Evolutionary conservation across 2,329 filamentous ascomycete genomes (phyloP).

Genomic region (Zymoseptoria tritici): DNA sequence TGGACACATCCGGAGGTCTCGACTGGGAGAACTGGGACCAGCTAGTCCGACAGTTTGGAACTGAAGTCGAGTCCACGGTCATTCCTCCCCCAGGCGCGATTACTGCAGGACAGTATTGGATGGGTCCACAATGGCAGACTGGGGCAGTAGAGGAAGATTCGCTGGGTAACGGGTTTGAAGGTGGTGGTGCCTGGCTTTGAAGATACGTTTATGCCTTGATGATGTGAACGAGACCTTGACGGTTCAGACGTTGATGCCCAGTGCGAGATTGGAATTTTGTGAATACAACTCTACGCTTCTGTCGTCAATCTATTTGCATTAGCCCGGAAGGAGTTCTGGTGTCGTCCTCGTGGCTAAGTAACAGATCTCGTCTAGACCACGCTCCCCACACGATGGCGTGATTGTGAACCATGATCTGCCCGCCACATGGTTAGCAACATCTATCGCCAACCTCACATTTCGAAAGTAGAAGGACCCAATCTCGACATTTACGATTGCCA

Average conservation of each 20-base stretch:
- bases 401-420: background rate
- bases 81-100: background rate
- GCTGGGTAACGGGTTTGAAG: background rate
- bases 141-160: background rate
- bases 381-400: background rate
- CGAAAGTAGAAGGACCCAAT: background rate
- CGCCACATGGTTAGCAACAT: background rate
- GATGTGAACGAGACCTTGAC: background rate
- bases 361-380: background rate
- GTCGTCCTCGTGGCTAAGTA: background rate
- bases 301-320: background rate
- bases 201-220: background rate
- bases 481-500: background rate
- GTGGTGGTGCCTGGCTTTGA: conserved; percentile 1
- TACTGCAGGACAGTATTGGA: conserved; percentile 1
- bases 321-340: background rate
- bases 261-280: background rate
- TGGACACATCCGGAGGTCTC: conserved; percentile 34
- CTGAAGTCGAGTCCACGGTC: conserved; percentile 31
- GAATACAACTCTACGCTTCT: background rate
- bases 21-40: conserved; percentile 46
- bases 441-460: background rate
- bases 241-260: background rate
- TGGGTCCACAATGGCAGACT: background rate
- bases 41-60: conserved; percentile 40